Base-by-base conservation (phyloP, 495 filamentous ascomycete genomes). In the Hypoxylon cercidicola region DNA sequence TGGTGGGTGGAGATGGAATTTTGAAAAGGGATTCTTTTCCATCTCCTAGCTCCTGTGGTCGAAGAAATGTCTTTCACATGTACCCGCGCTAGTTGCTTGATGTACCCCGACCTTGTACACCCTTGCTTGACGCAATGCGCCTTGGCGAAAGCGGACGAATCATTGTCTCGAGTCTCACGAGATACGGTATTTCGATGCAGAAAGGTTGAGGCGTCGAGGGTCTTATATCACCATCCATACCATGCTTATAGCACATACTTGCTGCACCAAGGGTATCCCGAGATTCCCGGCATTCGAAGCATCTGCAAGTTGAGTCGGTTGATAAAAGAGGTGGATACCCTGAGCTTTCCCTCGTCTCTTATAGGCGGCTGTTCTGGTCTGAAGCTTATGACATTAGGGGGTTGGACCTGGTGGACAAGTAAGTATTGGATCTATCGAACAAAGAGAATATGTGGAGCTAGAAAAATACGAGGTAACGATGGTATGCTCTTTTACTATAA, bases 1-100 rank as follows among this genome's bases (percentile, higher is more conserved):
- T 56, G 70, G 52, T 52, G 70, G 37, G 54, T 60, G 53, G 53
- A 30, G 37, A 73, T 73, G 57, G 68, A 55, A 71, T 71, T 73
- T 49, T 73, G 55, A 62, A 50, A 71, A 64, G 71, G 56, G 30
- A 32, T 32, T 32, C 30, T 32, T 32, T 32, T 32, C 30, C 30
- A 64, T 68, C 66, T 70, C 28, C 58, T 44, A 61, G 62, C 46
- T 41, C 41, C 41, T 44, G 43, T 55, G 7, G 64, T 69, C 23
- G 13, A 35, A 48, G 44, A 60, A 71, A 57, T 32, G 67, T 73
- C 40, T 49, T 60, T 25, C 13, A 37, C 28, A 60, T 46, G 69
- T 72, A 70, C 60, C 65, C 54, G 51, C 12, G 19, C 49, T 55
- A 58, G 13, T 25, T 40, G 16, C 50, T 55, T 25, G 10, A 69